Conservation (phyloP, 2,329 filamentous ascomycete species). For the Aspergillus sp. region DNA sequence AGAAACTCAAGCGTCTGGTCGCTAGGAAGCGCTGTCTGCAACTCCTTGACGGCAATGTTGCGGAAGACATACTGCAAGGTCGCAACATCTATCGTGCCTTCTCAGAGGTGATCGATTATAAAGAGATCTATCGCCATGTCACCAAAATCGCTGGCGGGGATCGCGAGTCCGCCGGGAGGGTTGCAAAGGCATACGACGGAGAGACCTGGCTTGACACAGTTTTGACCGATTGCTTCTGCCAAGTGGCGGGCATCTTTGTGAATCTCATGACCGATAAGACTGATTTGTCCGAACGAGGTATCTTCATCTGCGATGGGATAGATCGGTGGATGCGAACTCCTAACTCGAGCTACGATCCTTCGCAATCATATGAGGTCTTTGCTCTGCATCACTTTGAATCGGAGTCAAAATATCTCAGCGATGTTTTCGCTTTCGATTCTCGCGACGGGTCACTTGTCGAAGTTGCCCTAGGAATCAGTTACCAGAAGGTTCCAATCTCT, state of each 20-base stretch:
- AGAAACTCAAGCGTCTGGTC: background rate
- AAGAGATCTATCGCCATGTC: conserved; percentile 9
- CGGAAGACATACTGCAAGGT: conserved; percentile 15
- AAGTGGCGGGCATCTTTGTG: conserved; percentile 34
- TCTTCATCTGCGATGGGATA: conserved; percentile 28
- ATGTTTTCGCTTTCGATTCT: conserved; percentile 33
- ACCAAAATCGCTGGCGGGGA: conserved; percentile 11
- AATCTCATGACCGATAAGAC: conserved; percentile 29
- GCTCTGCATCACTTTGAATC: conserved; percentile 16
- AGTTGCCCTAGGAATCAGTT: conserved; percentile 30
- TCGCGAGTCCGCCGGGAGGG: background rate
- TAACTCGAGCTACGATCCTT: conserved; percentile 1
- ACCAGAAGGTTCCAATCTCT: conserved; percentile 18
- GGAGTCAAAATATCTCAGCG: conserved; percentile 19
- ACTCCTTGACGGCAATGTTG: conserved; percentile 5
- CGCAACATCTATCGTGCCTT: conserved; percentile 16
- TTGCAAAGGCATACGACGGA: conserved; percentile 10
- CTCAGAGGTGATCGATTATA: conserved; percentile 10
- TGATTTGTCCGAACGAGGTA: conserved; percentile 9
- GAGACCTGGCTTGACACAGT: conserved; percentile 23
- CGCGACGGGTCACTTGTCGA: conserved; percentile 18
- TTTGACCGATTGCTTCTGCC: conserved; percentile 25
- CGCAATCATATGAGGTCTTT: conserved; percentile 22
- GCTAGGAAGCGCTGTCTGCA: conserved; percentile 15
- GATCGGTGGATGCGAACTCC: conserved; percentile 25